phyloP scores from a whole-genome alignment of 495 filamentous ascomycete genomes.

The Penicillium flavigenum region DNA sequence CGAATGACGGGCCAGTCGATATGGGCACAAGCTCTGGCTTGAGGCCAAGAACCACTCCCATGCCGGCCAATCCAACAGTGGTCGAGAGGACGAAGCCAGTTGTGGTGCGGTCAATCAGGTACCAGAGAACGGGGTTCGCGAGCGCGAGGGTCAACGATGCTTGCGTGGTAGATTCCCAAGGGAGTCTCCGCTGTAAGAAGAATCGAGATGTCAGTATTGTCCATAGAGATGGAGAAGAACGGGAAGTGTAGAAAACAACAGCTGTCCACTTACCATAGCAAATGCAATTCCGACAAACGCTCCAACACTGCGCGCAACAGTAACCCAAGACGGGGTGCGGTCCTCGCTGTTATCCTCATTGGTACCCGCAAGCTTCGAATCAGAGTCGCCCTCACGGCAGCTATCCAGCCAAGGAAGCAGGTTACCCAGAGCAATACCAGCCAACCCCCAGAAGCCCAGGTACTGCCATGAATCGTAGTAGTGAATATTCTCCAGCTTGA shows the following conservation, averaged over 20 bases:
- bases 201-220: slow-evolving; percentile 19
- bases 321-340: slow-evolving; percentile 67
- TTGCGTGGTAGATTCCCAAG: slow-evolving; percentile 93
- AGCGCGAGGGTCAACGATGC: slow-evolving; percentile 87
- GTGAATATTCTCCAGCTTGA: slow-evolving; percentile 60
- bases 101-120: slow-evolving; percentile 85
- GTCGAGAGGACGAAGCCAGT: slow-evolving; percentile 76
- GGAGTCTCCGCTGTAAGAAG: slow-evolving; percentile 66
- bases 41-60: slow-evolving; percentile 66
- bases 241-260: neutral
- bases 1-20: slow-evolving; percentile 46
- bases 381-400: slow-evolving; percentile 48
- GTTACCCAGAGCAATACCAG: slow-evolving; percentile 73
- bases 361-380: slow-evolving; percentile 23
- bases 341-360: slow-evolving; percentile 33
- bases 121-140: slow-evolving; percentile 94
- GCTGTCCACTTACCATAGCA: slow-evolving; percentile 69
- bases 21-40: slow-evolving; percentile 75
- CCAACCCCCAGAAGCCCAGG: slow-evolving; percentile 74
- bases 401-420: slow-evolving; percentile 83
- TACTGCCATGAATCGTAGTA: slow-evolving; percentile 64
- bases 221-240: slow-evolving; percentile 1
- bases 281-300: slow-evolving; percentile 96
- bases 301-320: slow-evolving; percentile 81
- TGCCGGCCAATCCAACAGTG: slow-evolving; percentile 69